A percentile compares a stretch with the other conserved stretches of the same genome.
Conservation (phyloP, 163 green algal genomes). For the Prototheca stagnorum region DNA sequence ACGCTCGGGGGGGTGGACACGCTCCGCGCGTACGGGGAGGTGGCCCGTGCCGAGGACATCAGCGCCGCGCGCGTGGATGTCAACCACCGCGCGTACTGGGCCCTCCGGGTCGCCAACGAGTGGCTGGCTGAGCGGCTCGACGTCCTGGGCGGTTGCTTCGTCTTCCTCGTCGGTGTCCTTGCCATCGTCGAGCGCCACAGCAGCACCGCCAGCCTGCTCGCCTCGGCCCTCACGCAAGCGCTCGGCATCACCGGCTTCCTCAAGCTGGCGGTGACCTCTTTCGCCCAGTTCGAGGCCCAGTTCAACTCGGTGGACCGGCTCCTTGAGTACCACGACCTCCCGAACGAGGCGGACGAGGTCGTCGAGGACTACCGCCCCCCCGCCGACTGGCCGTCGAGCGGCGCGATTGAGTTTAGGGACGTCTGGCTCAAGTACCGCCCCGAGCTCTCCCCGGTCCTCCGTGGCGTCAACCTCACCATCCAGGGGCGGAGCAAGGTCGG, state of each 20-base stretch:
- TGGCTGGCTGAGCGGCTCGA: constrained; percentile 86
- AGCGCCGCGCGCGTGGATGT: constrained; percentile 22
- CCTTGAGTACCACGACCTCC: constrained; percentile 51
- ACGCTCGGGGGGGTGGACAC: constrained; percentile 39
- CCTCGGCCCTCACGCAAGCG: constrained; percentile 72
- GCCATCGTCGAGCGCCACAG: constrained; percentile 43
- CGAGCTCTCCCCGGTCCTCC: constrained; percentile 15
- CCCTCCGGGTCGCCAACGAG: constrained; percentile 59
- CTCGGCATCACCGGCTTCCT: constrained; percentile 64
- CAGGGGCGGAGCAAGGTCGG: constrained; percentile 15
- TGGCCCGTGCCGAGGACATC: constrained; percentile 29
- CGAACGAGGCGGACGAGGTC: constrained; percentile 37
- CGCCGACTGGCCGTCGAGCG: constrained; percentile 18
- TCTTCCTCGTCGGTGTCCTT: constrained; percentile 42
- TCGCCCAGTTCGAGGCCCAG: constrained; percentile 66
- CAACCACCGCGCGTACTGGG: constrained; percentile 38
- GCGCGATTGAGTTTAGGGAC: constrained; percentile 8
- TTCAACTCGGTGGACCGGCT: constrained; percentile 67
- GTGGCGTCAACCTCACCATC: constrained; percentile 14
- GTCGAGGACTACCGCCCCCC: constrained; percentile 17
- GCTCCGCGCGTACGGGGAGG: constrained; percentile 55
- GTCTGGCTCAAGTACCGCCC: constrained; percentile 22
- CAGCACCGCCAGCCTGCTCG: constrained; percentile 50
- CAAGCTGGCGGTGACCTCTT: constrained; percentile 70
- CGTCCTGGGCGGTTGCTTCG: constrained; percentile 55